A percentile compares a stretch with the other conserved stretches of the same genome.
These are phyloP conservation scores for Moniliophthora roreri DNA, from an alignment of 1,284 basidiomycete species.

Conservation along the genomic window DNA sequence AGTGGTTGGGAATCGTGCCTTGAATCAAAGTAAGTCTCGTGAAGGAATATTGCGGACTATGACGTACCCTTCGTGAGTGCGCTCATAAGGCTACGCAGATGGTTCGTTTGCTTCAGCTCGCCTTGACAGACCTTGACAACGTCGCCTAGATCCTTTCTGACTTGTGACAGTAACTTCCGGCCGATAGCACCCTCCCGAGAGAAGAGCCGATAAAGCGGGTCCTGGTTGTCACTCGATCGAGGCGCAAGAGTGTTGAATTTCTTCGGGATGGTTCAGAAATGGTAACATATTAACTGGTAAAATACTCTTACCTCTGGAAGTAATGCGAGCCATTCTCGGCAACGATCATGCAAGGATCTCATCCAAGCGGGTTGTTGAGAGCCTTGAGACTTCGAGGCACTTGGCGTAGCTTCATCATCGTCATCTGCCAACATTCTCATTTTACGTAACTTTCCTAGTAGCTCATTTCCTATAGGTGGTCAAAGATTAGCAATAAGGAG, in stretches of 20 bases:
- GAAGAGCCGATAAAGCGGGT: constrained; percentile 88
- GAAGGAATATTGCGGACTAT: not conserved
- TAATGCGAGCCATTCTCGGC: constrained; percentile 78
- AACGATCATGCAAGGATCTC: constrained; percentile 77
- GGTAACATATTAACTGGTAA: not conserved
- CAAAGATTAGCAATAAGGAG: constrained; percentile 15
- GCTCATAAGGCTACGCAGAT: constrained; percentile 85
- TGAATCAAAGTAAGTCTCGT: constrained; percentile 11
- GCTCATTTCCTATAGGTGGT: constrained; percentile 83
- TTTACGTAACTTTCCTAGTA: constrained; percentile 85
- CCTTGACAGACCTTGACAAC: constrained; percentile 86
- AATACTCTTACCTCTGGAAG: constrained; percentile 69
- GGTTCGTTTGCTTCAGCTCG: constrained; percentile 91
- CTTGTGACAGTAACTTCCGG: constrained; percentile 70
- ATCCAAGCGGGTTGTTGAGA: constrained; percentile 91
- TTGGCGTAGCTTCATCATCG: constrained; percentile 65
- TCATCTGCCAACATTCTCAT: constrained; percentile 91
- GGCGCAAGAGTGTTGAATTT: constrained; percentile 63
- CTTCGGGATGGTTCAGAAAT: constrained; percentile 32
- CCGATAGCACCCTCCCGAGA: constrained; percentile 86
- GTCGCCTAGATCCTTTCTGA: constrained; percentile 79
- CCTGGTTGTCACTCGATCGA: constrained; percentile 68
- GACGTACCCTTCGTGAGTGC: constrained; percentile 80
- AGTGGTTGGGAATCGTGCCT: constrained; percentile 87
- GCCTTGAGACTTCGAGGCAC: constrained; percentile 55